A percentile compares a stretch with the other conserved stretches of the same genome.
phyloP scores from a whole-genome alignment of 345 rosid species.

The Boechera stricta region DNA sequence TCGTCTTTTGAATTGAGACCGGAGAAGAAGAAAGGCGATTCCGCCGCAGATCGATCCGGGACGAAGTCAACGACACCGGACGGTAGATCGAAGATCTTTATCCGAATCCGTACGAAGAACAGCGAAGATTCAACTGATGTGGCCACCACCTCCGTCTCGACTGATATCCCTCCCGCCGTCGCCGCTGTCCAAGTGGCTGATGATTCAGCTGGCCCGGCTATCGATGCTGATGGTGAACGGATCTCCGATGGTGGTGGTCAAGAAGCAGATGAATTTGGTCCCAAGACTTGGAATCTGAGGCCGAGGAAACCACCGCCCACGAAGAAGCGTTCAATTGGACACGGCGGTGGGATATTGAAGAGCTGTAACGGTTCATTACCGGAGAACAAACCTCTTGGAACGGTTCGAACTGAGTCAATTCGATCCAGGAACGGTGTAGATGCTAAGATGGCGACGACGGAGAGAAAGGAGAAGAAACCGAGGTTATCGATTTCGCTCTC shows the following conservation, averaged over 20 bases:
- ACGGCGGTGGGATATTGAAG: conserved; percentile 42
- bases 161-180: conserved; percentile 23
- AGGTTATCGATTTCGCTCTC: conserved; percentile 64
- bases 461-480: conserved; percentile 55
- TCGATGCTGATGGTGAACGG: conserved; percentile 53
- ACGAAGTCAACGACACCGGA: conserved; percentile 47
- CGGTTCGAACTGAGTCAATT: conserved; percentile 39
- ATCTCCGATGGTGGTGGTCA: conserved; percentile 48
- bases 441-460: conserved; percentile 35
- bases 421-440: conserved; percentile 47
- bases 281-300: conserved; percentile 76
- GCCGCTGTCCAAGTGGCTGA: conserved; percentile 9
- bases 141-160: conserved; percentile 19
- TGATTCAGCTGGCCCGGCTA: conserved; percentile 12
- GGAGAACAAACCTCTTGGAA: conserved; percentile 46
- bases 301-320: conserved; percentile 55
- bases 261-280: conserved; percentile 49
- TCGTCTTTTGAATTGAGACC: conserved; percentile 31
- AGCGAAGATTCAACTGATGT: conserved; percentile 44
- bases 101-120: conserved; percentile 53
- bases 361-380: conserved; percentile 37
- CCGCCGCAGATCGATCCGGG: conserved; percentile 44
- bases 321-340: conserved; percentile 46
- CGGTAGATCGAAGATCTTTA: conserved; percentile 55
- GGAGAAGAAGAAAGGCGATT: conserved; percentile 42